Percentiles rank a stretch among this genome's conserved stretches.
Evolutionary conservation across 2,329 filamentous ascomycete species (phyloP).

Genomic region (Aspergillus awamori): DNA sequence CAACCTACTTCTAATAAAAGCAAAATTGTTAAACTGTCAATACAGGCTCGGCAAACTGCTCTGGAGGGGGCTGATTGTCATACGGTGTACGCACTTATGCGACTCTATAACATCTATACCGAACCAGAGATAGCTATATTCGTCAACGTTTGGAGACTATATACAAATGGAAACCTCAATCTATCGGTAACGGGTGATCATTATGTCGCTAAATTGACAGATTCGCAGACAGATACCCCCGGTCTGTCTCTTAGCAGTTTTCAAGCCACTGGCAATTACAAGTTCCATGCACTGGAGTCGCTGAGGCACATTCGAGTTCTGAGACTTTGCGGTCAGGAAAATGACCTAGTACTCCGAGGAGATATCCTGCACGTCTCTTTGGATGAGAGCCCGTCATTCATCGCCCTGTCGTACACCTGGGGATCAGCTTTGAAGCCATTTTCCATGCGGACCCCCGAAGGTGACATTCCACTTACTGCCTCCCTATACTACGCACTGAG

Average conservation of each 20-base stretch:
- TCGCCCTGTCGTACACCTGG: neutral
- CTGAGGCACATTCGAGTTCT: neutral
- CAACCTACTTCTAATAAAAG: too few species aligned
- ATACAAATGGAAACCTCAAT: neutral
- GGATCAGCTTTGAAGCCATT: neutral
- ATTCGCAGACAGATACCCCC: neutral
- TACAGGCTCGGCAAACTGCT: neutral
- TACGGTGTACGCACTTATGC: neutral
- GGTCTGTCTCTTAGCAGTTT: neutral
- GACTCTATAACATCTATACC: neutral
- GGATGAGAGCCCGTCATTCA: neutral
- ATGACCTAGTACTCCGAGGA: neutral
- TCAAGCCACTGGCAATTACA: neutral
- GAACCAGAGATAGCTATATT: neutral
- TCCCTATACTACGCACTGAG: neutral
- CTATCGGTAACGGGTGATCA: neutral
- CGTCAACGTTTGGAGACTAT: neutral
- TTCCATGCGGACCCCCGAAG: neutral
- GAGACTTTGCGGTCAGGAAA: neutral
- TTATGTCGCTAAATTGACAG: neutral
- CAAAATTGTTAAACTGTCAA: neutral
- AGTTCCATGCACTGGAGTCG: neutral
- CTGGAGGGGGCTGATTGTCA: neutral
- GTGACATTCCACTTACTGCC: neutral
- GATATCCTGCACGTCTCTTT: neutral